phyloP scores from a whole-genome alignment of 2,329 filamentous ascomycete species.

The Neocatenulostroma microsporum region DNA sequence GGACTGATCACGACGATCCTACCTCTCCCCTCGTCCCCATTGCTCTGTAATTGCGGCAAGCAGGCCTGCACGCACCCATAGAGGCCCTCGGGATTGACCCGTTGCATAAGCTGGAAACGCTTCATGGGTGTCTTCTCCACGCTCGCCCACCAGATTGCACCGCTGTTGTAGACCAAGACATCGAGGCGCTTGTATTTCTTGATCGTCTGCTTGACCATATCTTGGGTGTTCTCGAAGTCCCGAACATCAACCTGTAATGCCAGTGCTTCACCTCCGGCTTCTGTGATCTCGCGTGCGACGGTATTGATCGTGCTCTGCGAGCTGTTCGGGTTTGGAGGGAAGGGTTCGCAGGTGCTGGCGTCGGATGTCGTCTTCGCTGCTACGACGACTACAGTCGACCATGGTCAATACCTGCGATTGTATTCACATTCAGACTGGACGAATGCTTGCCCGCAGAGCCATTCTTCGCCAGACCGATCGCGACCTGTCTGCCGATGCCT shows the following conservation, averaged over 20 bases:
- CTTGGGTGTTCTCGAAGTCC: slow-evolving; percentile 52
- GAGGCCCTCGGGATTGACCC: slow-evolving; percentile 65
- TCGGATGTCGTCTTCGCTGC: slow-evolving; percentile 68
- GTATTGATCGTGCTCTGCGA: slow-evolving; percentile 69
- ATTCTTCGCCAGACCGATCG: slow-evolving; percentile 64
- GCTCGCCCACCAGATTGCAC: slow-evolving; percentile 67
- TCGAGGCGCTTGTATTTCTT: slow-evolving; percentile 58
- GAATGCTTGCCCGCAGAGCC: slow-evolving; percentile 57
- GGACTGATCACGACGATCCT: slow-evolving; percentile 72
- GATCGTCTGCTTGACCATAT: slow-evolving; percentile 50
- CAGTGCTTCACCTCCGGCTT: slow-evolving; percentile 55
- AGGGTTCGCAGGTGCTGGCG: slow-evolving; percentile 48
- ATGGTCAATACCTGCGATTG: slow-evolving; percentile 1
- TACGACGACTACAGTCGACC: slow-evolving; percentile 54
- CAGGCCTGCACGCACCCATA: slow-evolving; percentile 63
- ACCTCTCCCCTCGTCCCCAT: slow-evolving; percentile 41
- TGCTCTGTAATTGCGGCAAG: slow-evolving; percentile 56
- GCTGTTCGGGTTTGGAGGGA: slow-evolving; percentile 72
- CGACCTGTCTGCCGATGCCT: slow-evolving; percentile 73
- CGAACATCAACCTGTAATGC: slow-evolving; percentile 66
- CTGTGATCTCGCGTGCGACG: slow-evolving; percentile 64
- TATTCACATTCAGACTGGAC: background rate
- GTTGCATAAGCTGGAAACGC: slow-evolving; percentile 57
- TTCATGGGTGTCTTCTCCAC: slow-evolving; percentile 59
- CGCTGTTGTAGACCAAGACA: slow-evolving; percentile 72